These are phyloP conservation scores for Thielaviopsis punctulata DNA, from an alignment of 2,329 filamentous ascomycete genomes.

Conservation along the genomic window DNA sequence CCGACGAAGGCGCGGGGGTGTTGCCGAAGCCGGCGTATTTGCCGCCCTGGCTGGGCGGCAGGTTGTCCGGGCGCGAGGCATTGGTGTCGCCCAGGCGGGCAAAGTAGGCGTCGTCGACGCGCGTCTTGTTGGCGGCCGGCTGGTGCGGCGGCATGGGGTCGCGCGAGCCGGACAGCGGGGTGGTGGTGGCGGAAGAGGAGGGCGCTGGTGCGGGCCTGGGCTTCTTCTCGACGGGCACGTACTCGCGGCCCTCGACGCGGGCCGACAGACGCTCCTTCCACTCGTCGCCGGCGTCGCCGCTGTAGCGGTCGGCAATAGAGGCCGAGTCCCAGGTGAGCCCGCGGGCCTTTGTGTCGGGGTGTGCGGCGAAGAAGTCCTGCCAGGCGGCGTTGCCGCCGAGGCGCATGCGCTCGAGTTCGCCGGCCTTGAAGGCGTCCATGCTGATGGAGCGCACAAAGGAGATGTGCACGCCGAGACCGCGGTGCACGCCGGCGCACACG, in stretches of 20 bases:
- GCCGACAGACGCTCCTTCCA: conserved; percentile 81
- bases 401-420: conserved; percentile 87
- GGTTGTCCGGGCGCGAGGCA: conserved; percentile 49
- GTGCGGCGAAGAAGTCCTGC: conserved; percentile 69
- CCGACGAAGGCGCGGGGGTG: conserved; percentile 37
- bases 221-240: conserved; percentile 55
- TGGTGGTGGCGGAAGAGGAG: conserved; percentile 16
- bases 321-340: conserved; percentile 67
- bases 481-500: conserved; percentile 84
- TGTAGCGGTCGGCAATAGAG: conserved; percentile 79
- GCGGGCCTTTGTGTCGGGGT: conserved; percentile 47
- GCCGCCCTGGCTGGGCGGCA: conserved; percentile 80
- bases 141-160: conserved; percentile 9
- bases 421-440: conserved; percentile 95
- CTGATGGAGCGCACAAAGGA: conserved; percentile 95
- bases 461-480: conserved; percentile 90
- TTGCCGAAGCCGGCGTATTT: conserved; percentile 88
- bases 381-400: conserved; percentile 78
- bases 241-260: conserved; percentile 77
- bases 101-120: conserved; percentile 78
- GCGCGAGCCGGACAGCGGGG: conserved; percentile 16
- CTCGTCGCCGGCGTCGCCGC: conserved; percentile 79
- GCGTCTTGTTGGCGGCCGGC: conserved; percentile 31
- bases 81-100: conserved; percentile 71
- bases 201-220: conserved; percentile 22